phyloP scores from a whole-genome alignment of 2,329 filamentous ascomycete genomes.

The Huntiella decipiens region DNA sequence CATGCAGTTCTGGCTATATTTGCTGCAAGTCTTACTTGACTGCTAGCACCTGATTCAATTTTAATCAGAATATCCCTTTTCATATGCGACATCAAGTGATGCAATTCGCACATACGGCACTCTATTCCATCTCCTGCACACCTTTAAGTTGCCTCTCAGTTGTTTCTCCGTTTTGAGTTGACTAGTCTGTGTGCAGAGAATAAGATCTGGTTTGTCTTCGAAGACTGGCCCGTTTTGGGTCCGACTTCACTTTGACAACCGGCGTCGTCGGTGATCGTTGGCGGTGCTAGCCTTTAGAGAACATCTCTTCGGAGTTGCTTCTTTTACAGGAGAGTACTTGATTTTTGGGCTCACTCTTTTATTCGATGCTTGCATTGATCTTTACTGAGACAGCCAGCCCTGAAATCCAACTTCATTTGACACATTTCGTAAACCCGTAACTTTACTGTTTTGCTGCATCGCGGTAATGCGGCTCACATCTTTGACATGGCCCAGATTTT shows the following conservation, averaged over 20 bases:
- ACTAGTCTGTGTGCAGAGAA: slow-evolving; percentile 97
- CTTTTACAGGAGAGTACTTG: slow-evolving; percentile 4
- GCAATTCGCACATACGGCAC: not conserved
- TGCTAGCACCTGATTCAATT: too few species aligned
- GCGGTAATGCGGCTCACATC: not conserved
- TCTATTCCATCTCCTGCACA: slow-evolving; percentile 39
- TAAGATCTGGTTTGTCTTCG: slow-evolving; percentile 24
- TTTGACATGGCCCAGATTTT: too few species aligned
- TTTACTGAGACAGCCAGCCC: not conserved
- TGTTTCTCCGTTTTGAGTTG: slow-evolving; percentile 63
- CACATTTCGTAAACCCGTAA: slow-evolving; percentile 5
- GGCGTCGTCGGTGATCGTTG: slow-evolving; percentile 9
- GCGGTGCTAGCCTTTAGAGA: slow-evolving; percentile 2
- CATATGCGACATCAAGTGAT: too few species aligned
- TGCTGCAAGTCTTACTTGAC: too few species aligned
- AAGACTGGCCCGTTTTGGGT: slow-evolving; percentile 34
- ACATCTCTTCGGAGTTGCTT: slow-evolving; percentile 9
- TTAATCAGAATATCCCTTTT: too few species aligned
- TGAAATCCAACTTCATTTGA: slow-evolving; percentile 5
- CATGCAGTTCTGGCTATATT: too few species aligned
- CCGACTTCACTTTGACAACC: slow-evolving; percentile 13
- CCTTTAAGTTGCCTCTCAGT: slow-evolving; percentile 90
- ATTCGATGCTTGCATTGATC: slow-evolving; percentile 3
- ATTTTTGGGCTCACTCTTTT: slow-evolving; percentile 6
- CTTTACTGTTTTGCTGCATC: not conserved